These are phyloP conservation scores for Coemansia umbellata DNA, from an alignment of 192 early-diverging fungal species.

Conservation along the genomic window DNA sequence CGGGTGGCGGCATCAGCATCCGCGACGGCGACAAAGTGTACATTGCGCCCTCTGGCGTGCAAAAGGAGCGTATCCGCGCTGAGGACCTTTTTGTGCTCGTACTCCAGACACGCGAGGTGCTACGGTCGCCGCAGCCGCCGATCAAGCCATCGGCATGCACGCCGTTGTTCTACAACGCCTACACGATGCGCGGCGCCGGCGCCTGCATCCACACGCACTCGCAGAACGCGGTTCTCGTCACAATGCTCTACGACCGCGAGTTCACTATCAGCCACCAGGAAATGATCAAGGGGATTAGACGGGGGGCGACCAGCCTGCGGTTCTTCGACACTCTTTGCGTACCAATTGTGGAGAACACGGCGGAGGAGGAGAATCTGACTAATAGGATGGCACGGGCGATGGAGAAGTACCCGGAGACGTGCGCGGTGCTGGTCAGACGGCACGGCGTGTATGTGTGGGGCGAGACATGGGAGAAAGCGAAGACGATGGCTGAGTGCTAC, in stretches of 20 bases:
- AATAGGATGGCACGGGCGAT: conserved; percentile 87
- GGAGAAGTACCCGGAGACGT: conserved; percentile 80
- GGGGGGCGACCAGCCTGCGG: conserved; percentile 63
- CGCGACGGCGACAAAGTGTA: conserved; percentile 70
- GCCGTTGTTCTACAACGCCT: conserved; percentile 92
- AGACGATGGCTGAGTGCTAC: conserved; percentile 97
- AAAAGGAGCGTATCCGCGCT: conserved; percentile 90
- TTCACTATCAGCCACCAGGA: conserved; percentile 94
- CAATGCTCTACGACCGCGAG: conserved; percentile 72
- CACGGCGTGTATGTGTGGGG: conserved; percentile 99
- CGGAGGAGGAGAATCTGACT: conserved; percentile 87
- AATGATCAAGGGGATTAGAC: conserved; percentile 97
- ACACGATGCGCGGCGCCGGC: conserved; percentile 75
- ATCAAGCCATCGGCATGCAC: conserved; percentile 90
- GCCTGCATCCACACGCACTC: conserved; percentile 98
- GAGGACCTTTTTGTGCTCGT: conserved; percentile 82
- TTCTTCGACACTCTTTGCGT: conserved; percentile 83
- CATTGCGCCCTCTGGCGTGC: conserved; percentile 91
- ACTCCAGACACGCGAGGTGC: conserved; percentile 51
- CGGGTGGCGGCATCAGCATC: conserved; percentile 87
- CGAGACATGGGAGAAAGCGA: conserved; percentile 93
- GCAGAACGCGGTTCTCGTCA: conserved; percentile 91
- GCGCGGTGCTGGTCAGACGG: conserved; percentile 89
- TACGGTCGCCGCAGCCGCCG: conserved; percentile 65
- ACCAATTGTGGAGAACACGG: conserved; percentile 95